A percentile compares a stretch with the other conserved stretches of the same genome.
These are phyloP conservation scores for Cucumis variabilis DNA, from an alignment of 331 rosid species.

Conservation along the genomic window DNA sequence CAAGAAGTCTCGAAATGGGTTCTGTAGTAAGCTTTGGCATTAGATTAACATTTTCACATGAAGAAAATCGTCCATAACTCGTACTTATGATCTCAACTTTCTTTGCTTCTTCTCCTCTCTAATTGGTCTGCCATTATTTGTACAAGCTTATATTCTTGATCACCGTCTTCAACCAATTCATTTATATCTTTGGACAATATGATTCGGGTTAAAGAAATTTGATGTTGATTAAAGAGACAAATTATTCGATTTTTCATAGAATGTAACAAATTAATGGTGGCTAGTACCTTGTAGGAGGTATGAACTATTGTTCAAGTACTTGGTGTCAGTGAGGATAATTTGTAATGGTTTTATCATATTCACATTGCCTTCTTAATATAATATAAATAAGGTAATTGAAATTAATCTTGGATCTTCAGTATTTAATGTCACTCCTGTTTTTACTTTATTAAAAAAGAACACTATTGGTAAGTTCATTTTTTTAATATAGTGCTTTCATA, in stretches of 20 bases:
- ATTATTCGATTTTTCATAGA: conserved; percentile 21
- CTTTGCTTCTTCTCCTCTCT: conserved; percentile 44
- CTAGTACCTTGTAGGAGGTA: conserved; percentile 16
- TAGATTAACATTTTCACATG: too few relatives aligned
- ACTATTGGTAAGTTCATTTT: too few relatives aligned
- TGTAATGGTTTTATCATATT: conserved; percentile 38
- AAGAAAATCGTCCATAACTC: too few relatives aligned
- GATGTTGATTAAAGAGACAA: conserved; percentile 33
- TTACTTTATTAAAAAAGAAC: too few relatives aligned
- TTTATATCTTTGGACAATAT: conserved; percentile 58
- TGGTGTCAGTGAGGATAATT: conserved; percentile 54
- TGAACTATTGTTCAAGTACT: conserved; percentile 40
- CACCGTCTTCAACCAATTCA: conserved; percentile 63
- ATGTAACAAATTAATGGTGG: conserved; percentile 28
- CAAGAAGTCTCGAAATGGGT: too few relatives aligned
- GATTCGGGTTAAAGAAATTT: conserved; percentile 38
- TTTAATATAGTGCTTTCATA: conserved; percentile 28
- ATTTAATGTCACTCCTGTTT: conserved; percentile 1
- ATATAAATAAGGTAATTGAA: conserved; percentile 62
- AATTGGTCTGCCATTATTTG: conserved; percentile 64
- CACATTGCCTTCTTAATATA: conserved; percentile 49
- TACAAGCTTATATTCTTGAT: conserved; percentile 82
- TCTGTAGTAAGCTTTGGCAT: too few relatives aligned
- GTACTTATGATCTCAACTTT: background rate
- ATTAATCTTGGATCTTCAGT: conserved; percentile 33